phyloP scores from a whole-genome alignment of 2,329 filamentous ascomycete genomes.

The Coniosporium tulheliwenetii region DNA sequence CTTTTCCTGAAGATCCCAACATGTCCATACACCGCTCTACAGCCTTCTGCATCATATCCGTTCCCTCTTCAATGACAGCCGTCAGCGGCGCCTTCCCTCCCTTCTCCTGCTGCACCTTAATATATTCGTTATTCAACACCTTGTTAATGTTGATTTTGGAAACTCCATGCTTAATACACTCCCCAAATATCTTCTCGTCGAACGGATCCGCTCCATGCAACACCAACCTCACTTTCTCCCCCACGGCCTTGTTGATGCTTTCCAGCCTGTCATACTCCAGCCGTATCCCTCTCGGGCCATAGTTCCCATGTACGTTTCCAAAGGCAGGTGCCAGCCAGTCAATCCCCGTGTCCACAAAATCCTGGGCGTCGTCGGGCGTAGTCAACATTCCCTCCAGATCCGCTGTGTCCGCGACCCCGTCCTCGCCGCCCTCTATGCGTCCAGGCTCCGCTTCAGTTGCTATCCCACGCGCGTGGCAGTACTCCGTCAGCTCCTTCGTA shows the following conservation, averaged over 20 bases:
- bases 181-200: conserved; percentile 35
- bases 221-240: conserved; percentile 34
- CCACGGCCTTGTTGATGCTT: conserved; percentile 32
- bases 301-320: conserved; percentile 62
- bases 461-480: conserved; percentile 50
- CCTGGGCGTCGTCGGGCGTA: conserved; percentile 51
- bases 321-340: conserved; percentile 62
- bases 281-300: conserved; percentile 45
- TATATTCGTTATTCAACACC: conserved; percentile 37
- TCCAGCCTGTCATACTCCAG: conserved; percentile 42
- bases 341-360: conserved; percentile 57
- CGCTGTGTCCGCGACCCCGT: conserved; percentile 53
- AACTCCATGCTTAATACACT: conserved; percentile 39
- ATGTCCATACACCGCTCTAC: conserved; percentile 42
- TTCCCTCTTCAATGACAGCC: conserved; percentile 37
- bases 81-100: conserved; percentile 37
- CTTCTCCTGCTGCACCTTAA: conserved; percentile 29
- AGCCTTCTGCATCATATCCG: conserved; percentile 36
- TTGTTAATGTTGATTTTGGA: conserved; percentile 45
- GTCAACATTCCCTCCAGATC: conserved; percentile 50
- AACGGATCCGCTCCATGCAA: conserved; percentile 45
- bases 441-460: conserved; percentile 58
- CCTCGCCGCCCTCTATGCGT: conserved; percentile 57
- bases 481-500: conserved; percentile 45
- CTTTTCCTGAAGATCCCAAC: conserved; percentile 22